Base-by-base conservation (phyloP, 83 land plant genomes). In the Picea mariana region DNA sequence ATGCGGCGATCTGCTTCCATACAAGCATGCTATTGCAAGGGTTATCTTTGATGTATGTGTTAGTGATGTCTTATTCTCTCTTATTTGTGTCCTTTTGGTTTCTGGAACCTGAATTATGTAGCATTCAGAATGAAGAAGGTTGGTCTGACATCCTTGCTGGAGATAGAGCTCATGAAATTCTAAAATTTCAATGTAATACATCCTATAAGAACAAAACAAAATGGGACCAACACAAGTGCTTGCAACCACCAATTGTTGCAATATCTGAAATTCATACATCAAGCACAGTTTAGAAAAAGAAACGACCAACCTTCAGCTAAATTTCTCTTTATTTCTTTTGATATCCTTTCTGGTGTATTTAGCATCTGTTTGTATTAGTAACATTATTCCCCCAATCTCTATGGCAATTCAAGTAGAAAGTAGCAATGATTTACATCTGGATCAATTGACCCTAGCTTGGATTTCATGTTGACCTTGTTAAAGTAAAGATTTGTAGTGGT, bases 1-100 rank as follows among this genome's bases (percentile, higher is more conserved):
- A 49, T 83, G 87, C 9, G 96, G 86, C 44, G 95, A 95, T 11
- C 81, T 93, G 40, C 94, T 95, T 62, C 92, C 91, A 1, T 95
- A 88, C 83, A 93, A 92, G 82, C 84, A 93, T 83, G 82, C 88
- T 52, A 95, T 97, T 84, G 98, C 95, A 38, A 88, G 86, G 76
- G 99, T 97, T 82, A 92, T 97, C 27, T 92, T 89, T 86, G 99
- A 97, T 89, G 99, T 97, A 94, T 68, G 93, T 87, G 47, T 15
- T 47, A 47, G 16, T 3, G 11, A 47, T 31, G 27, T 27, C 27
- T 65, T 78, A 75, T 40, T 59, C 58, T 34, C 40, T 64, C 23
- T 38, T 15, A 68, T 6, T 69, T n/a, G n/a, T 44, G 24, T 9
- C 47, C 26, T 73, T 44, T 38, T 44, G 16, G 44, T 73, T 73